Conservation (phyloP, 2,329 filamentous ascomycete species). For the Xylaria sp. region DNA sequence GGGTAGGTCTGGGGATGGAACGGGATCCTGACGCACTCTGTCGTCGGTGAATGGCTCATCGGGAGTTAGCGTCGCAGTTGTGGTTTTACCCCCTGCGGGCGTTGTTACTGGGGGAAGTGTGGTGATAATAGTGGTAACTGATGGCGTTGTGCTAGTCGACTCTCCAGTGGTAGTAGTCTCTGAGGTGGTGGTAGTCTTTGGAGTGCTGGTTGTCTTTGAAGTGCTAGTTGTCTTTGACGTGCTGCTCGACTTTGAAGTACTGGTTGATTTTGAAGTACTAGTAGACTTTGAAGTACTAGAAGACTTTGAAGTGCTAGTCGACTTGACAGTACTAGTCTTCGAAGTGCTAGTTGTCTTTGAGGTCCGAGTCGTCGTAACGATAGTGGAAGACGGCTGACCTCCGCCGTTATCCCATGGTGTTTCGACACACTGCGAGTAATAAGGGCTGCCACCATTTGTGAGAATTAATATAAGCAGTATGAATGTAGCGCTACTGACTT, state of each 20-base stretch:
- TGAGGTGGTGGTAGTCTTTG: constrained; percentile 13
- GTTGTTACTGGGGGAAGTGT: constrained; percentile 21
- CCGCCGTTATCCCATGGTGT: constrained; percentile 28
- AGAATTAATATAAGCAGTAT: neutral
- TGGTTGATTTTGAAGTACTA: constrained; percentile 7
- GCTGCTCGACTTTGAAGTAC: constrained; percentile 1
- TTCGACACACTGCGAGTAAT: constrained; percentile 31
- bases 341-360: constrained; percentile 10
- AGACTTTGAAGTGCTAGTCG: too few species aligned
- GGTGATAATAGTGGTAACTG: constrained; percentile 25
- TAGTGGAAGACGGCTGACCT: constrained; percentile 11
- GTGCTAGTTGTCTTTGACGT: constrained; percentile 11
- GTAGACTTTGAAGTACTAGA: too few species aligned
- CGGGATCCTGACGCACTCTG: constrained; percentile 9
- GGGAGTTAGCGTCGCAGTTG: constrained; percentile 21
- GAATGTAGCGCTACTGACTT: constrained; percentile 25
- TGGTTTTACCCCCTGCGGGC: neutral
- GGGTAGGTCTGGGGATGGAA: neutral
- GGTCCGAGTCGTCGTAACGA: constrained; percentile 15
- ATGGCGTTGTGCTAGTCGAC: neutral
- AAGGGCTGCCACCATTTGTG: constrained; percentile 14
- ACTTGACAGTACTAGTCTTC: constrained; percentile 10
- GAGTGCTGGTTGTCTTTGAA: neutral
- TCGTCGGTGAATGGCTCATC: constrained; percentile 28
- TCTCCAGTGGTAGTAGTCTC: constrained; percentile 1